Percentiles rank a stretch among this genome's conserved stretches.
phyloP scores from a whole-genome alignment of 2,329 filamentous ascomycete genomes.

The Xylaria polymorpha region DNA sequence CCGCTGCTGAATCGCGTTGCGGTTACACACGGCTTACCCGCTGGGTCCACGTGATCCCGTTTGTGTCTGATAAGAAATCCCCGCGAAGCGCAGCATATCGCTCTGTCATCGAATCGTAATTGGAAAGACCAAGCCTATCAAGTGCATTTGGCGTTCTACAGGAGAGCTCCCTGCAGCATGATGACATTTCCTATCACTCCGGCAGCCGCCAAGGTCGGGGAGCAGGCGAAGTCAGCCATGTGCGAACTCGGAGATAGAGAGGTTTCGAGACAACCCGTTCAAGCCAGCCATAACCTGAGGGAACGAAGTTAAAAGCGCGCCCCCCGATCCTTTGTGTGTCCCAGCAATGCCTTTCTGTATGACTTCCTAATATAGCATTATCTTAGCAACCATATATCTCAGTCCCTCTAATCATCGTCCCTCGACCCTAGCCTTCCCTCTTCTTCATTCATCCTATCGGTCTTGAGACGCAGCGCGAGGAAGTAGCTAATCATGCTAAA shows the following conservation, averaged over 20 bases:
- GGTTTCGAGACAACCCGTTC: conserved; percentile 16
- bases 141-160: conserved; percentile 40
- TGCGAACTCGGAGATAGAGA: conserved; percentile 43
- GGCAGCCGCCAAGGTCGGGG: conserved; percentile 17
- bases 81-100: conserved; percentile 40
- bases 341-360: conserved; percentile 17
- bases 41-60: conserved; percentile 47
- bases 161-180: conserved; percentile 37
- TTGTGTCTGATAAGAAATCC: conserved; percentile 45
- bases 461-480: conserved; percentile 10
- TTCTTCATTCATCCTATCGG: conserved; percentile 1
- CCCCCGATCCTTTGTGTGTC: conserved; percentile 14
- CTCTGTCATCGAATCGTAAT: conserved; percentile 48
- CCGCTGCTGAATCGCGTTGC: conserved; percentile 32
- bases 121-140: conserved; percentile 40
- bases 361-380: conserved; percentile 1
- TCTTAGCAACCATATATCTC: background rate
- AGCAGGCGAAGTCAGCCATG: conserved; percentile 13
- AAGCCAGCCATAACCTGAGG: conserved; percentile 27
- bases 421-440: conserved; percentile 13
- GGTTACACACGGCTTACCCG: conserved; percentile 50
- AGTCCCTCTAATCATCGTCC: background rate
- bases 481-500: conserved; percentile 44
- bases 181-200: conserved; percentile 37
- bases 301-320: conserved; percentile 31